These are phyloP conservation scores for Salvia sclarea DNA, from an alignment of 305 asterid genomes.

Conservation along the genomic window DNA sequence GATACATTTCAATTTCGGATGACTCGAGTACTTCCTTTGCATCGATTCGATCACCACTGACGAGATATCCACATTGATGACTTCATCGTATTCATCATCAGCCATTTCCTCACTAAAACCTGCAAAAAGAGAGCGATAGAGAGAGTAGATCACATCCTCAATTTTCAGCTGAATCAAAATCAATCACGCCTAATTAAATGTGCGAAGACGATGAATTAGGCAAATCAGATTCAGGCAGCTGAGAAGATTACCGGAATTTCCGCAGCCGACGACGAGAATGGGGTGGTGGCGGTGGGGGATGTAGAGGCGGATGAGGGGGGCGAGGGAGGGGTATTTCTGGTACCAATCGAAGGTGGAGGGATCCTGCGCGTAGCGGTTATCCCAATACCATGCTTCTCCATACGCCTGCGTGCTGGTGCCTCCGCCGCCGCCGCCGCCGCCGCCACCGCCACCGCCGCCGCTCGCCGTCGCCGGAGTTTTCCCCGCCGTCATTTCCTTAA, in stretches of 20 bases:
- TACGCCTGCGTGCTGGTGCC: slow-evolving; percentile 49
- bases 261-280: slow-evolving; percentile 72
- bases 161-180: too few relatives aligned
- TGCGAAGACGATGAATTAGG: too few relatives aligned
- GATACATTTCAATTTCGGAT: slow-evolving; percentile 66
- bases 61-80: slow-evolving; percentile 65
- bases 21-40: slow-evolving; percentile 56
- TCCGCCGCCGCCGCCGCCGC: neutral
- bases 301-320: slow-evolving; percentile 71
- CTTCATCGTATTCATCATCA: slow-evolving; percentile 61
- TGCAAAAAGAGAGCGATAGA: slow-evolving; percentile 27
- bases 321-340: slow-evolving; percentile 62
- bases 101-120: slow-evolving; percentile 73
- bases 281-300: slow-evolving; percentile 53
- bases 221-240: too few relatives aligned
- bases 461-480: slow-evolving; percentile 33
- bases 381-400: slow-evolving; percentile 82
- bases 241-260: slow-evolving; percentile 60
- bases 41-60: slow-evolving; percentile 71
- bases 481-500: slow-evolving; percentile 38
- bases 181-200: too few relatives aligned
- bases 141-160: too few relatives aligned
- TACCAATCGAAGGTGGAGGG: slow-evolving; percentile 73
- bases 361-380: slow-evolving; percentile 62
- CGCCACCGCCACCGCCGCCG: too few relatives aligned